Evolutionary conservation across 106 monocot genomes (phyloP).

Genomic region (Phalaenopsis equestris): DNA sequence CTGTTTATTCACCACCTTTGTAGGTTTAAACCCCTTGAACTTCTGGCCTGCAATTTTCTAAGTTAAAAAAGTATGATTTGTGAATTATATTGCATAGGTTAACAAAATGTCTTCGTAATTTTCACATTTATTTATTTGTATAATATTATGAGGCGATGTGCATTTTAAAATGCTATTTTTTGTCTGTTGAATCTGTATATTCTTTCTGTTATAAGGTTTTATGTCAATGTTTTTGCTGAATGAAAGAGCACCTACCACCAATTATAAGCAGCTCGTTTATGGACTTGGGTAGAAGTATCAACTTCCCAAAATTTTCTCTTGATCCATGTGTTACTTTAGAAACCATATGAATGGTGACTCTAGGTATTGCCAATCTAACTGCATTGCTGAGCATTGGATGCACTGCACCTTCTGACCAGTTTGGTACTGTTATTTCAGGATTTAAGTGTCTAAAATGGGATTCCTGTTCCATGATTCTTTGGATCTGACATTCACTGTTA

Average conservation of each 20-base stretch:
- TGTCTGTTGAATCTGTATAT: too few species aligned
- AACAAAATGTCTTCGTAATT: too few species aligned
- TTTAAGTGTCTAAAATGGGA: background rate
- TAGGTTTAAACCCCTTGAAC: slow-evolving; percentile 1
- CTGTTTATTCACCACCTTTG: background rate
- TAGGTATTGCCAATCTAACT: background rate
- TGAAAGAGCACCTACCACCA: background rate
- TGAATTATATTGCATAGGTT: too few species aligned
- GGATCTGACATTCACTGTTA: background rate
- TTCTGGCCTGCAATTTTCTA: slow-evolving; percentile 4
- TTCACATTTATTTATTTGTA: too few species aligned
- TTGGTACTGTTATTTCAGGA: background rate
- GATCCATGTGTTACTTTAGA: background rate
- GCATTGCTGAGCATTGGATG: background rate
- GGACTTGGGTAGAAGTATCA: slow-evolving; percentile 6
- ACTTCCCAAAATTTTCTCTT: slow-evolving; percentile 1
- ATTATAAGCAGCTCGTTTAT: background rate
- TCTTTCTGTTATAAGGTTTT: too few species aligned
- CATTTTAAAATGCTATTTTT: too few species aligned
- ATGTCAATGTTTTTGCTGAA: background rate
- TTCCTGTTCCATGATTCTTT: background rate
- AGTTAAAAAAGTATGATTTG: background rate
- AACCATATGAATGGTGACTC: background rate
- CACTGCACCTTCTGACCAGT: background rate
- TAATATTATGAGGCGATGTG: too few species aligned